Percentiles rank a stretch among this genome's conserved stretches.
These are phyloP conservation scores for Leishmania arabica DNA, from an alignment of 208 protist species.

Conservation along the genomic window DNA sequence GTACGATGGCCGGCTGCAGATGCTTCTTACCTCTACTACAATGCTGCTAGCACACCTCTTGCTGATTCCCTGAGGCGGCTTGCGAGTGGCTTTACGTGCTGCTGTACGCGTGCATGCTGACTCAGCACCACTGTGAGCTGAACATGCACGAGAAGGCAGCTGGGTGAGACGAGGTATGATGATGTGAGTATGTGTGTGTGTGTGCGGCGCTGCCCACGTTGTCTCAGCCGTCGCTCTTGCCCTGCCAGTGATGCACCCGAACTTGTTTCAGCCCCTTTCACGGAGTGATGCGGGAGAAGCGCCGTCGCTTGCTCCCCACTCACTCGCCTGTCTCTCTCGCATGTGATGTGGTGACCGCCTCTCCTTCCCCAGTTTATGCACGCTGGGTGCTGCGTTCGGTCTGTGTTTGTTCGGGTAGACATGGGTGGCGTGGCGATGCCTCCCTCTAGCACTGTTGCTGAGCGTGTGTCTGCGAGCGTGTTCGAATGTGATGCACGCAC, in stretches of 20 bases:
- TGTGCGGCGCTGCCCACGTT: neutral
- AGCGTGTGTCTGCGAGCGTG: too few relatives aligned
- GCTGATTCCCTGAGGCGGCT: conserved; percentile 20
- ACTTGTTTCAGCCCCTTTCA: neutral
- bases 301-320: too few relatives aligned
- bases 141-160: conserved; percentile 39
- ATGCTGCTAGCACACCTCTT: conserved; percentile 18
- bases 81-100: conserved; percentile 46
- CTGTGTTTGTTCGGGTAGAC: too few relatives aligned
- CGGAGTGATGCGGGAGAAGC: too few relatives aligned
- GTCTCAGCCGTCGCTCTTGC: neutral
- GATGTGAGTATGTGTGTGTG: neutral
- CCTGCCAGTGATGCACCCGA: neutral
- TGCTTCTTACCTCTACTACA: conserved; percentile 29
- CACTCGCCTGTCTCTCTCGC: too few relatives aligned
- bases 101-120: conserved; percentile 62
- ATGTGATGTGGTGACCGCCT: too few relatives aligned
- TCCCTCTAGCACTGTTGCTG: too few relatives aligned
- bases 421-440: too few relatives aligned
- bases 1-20: conserved; percentile 31
- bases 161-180: neutral
- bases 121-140: conserved; percentile 68
- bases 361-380: too few relatives aligned
- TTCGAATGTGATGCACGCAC: too few relatives aligned
- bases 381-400: too few relatives aligned